Base-by-base conservation (phyloP, 768 basidiomycete genomes). In the Mycena alexandri region DNA sequence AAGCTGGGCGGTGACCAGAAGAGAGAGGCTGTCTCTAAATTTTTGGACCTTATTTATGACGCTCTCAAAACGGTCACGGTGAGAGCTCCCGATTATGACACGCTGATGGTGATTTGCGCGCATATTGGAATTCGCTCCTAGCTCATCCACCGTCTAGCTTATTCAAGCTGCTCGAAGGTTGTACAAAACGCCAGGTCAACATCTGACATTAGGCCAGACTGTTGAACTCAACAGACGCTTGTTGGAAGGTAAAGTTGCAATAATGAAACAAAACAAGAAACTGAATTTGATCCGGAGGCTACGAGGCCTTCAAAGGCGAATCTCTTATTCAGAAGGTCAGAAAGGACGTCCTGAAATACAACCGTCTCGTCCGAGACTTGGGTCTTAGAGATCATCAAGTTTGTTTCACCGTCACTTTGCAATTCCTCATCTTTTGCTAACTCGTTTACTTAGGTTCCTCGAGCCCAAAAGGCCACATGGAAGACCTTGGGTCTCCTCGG, bases 21-120 rank as follows among this genome's bases (percentile, higher is more conserved):
- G 81, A 83, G 95, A 66, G 93, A 96, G 72, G 97, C 97, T 1
- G 94, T 96, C 55, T 85, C 90, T 21, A 93, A 92, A 74, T 89
- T 98, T 72, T 83, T 99, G 70, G 92, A 98, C 73, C 82, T 98
- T 61, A 90, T 98, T 58, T 97, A 96, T 73, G 94, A 98, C 73
- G 92, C 88, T 29, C 82, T 99, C 70, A 96, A 98, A 81, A 96
- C 95, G 0, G 97, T 99, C 33, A 99, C 97, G 0, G 87, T 98
- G 60, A 85, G 97, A 63, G 94, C 96, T 19, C 96, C 97, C 3
- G 98, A 99, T 77, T 98, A 94, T 77, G 98, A 99, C 72, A 99
- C 97, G 4, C 85, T 99, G 52, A 97, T 98, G 95, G 97, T 94
- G 71, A 65, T 88, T 77, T 33, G 11, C 53, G 42, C 21, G 53